phyloP scores from a whole-genome alignment of 1,139 yeast genomes.

The Pichia sp. region DNA sequence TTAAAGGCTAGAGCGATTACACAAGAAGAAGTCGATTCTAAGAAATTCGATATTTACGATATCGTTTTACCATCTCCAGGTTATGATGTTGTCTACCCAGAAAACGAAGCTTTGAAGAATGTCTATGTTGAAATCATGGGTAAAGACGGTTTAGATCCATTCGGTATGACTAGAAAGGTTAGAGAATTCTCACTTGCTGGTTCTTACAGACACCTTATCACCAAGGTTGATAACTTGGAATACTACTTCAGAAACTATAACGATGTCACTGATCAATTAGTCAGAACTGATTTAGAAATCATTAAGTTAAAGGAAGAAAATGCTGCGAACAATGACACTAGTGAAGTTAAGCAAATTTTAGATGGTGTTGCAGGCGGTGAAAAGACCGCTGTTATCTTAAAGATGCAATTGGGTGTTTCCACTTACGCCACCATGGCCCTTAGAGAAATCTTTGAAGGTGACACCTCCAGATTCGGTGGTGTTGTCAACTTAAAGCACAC shows the following conservation, averaged over 20 bases:
- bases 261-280: slow-evolving; percentile 64
- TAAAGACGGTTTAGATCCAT: slow-evolving; percentile 79
- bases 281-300: slow-evolving; percentile 80
- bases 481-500: slow-evolving; percentile 21
- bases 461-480: slow-evolving; percentile 30
- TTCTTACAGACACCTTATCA: slow-evolving; percentile 75
- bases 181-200: slow-evolving; percentile 93
- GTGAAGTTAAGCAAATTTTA: slow-evolving; percentile 34
- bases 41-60: slow-evolving; percentile 70
- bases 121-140: slow-evolving; percentile 76
- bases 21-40: slow-evolving; percentile 62
- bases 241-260: slow-evolving; percentile 64
- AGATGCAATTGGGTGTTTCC: slow-evolving; percentile 78
- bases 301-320: slow-evolving; percentile 39
- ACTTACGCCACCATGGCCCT: slow-evolving; percentile 98
- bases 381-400: slow-evolving; percentile 70
- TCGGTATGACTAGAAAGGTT: slow-evolving; percentile 78
- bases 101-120: slow-evolving; percentile 55
- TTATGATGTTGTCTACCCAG: slow-evolving; percentile 80
- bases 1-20: slow-evolving; percentile 70
- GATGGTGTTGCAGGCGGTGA: slow-evolving; percentile 44
- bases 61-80: slow-evolving; percentile 96
- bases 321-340: slow-evolving; percentile 12
- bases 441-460: slow-evolving; percentile 57
- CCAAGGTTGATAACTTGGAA: slow-evolving; percentile 63